These are phyloP conservation scores for Ogataea parapolymorpha DNA, from an alignment of 805 yeast species.

Conservation along the genomic window DNA sequence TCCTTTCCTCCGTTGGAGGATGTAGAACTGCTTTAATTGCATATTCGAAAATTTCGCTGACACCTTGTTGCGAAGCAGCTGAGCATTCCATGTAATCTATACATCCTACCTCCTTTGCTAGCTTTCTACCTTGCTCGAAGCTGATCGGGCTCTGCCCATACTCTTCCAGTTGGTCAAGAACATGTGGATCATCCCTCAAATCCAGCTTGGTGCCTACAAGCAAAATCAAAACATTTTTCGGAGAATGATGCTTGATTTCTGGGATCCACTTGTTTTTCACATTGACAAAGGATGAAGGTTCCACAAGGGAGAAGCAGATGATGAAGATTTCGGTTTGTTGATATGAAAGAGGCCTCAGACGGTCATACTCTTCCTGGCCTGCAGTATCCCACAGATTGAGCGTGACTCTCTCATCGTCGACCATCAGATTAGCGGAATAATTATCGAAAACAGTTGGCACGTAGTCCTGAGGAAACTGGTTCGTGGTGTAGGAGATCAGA, in stretches of 20 bases:
- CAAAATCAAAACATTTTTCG: conserved; percentile 62
- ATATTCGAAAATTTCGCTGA: conserved; percentile 77
- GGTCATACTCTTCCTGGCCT: conserved; percentile 89
- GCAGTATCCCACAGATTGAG: conserved; percentile 95
- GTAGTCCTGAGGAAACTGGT: conserved; percentile 89
- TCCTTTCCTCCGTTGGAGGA: conserved; percentile 37
- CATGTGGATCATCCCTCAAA: conserved; percentile 75
- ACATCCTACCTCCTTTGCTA: conserved; percentile 71
- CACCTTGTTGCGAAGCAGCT: conserved; percentile 85
- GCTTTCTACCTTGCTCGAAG: conserved; percentile 55
- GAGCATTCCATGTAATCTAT: conserved; percentile 82
- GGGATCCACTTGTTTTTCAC: conserved; percentile 83
- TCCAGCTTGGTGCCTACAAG: conserved; percentile 89
- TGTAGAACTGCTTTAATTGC: conserved; percentile 70
- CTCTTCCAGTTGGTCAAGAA: conserved; percentile 64
- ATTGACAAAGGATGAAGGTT: conserved; percentile 76
- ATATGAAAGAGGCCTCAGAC: conserved; percentile 83
- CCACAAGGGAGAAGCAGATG: conserved; percentile 80
- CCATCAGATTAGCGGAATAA: conserved; percentile 81
- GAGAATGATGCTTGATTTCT: conserved; percentile 81
- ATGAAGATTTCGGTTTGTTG: conserved; percentile 90
- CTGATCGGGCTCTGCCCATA: conserved; percentile 61
- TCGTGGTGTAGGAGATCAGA: conserved; percentile 84
- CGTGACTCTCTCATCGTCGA: conserved; percentile 77
- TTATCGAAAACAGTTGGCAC: conserved; percentile 94